phyloP scores from a whole-genome alignment of 768 basidiomycete species.

The Russula lepida region DNA sequence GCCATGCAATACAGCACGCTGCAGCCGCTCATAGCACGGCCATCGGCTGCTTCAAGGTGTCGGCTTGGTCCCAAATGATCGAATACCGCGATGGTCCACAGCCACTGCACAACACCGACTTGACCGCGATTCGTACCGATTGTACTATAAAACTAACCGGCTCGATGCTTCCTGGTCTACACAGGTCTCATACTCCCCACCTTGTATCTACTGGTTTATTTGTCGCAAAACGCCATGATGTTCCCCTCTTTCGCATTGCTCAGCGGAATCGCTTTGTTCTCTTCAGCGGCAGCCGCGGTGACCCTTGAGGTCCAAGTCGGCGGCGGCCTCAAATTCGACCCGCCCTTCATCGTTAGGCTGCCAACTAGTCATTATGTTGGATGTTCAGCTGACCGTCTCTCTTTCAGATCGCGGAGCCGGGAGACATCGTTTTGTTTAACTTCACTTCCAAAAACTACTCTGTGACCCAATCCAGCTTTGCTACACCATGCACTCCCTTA shows the following conservation, averaged over 20 bases:
- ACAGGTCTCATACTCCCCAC: not conserved
- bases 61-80: not conserved
- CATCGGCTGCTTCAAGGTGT: too few relatives aligned
- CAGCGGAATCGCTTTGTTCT: not conserved
- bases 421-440: slow-evolving; percentile 24
- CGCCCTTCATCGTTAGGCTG: slow-evolving; percentile 2
- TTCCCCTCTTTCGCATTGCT: not conserved
- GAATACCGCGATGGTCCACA: not conserved
- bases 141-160: not conserved
- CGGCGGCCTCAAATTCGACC: not conserved
- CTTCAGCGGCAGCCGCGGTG: not conserved
- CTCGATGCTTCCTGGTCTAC: not conserved
- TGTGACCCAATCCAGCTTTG: slow-evolving; percentile 27
- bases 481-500: slow-evolving; percentile 21
- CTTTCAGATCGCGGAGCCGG: slow-evolving; percentile 13
- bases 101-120: not conserved
- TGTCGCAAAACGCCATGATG: not conserved
- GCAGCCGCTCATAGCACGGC: too few relatives aligned
- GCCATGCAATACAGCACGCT: too few relatives aligned
- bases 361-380: not conserved
- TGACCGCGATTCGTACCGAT: too few relatives aligned
- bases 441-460: slow-evolving; percentile 27
- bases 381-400: not conserved
- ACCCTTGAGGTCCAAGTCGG: slow-evolving; percentile 1
- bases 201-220: not conserved